Conservation (phyloP, 768 basidiomycete genomes). For the Termitomyces titanicus region DNA sequence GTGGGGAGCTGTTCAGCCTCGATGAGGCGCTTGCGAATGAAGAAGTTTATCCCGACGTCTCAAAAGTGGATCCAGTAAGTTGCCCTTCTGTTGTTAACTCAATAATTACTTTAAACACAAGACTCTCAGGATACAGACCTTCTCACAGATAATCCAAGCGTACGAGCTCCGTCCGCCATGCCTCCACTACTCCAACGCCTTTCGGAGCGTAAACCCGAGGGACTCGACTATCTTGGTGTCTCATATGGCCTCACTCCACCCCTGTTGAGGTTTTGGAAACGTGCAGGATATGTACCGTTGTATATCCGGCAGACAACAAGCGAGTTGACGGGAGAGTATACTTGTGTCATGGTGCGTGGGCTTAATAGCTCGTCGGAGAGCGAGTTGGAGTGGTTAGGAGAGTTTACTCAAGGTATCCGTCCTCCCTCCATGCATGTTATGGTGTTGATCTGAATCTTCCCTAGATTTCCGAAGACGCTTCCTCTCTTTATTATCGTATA, state of each 20-base stretch:
- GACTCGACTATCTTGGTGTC: constrained; percentile 91
- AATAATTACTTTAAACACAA: not conserved
- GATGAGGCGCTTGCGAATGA: constrained; percentile 61
- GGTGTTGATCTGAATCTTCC: not conserved
- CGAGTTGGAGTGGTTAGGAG: constrained; percentile 79
- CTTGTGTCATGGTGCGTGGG: constrained; percentile 91
- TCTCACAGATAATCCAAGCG: constrained; percentile 71
- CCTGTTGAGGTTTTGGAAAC: constrained; percentile 95
- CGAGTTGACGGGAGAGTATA: constrained; percentile 95
- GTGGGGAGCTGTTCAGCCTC: constrained; percentile 86
- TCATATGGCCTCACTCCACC: constrained; percentile 91
- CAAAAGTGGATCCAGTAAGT: constrained; percentile 42
- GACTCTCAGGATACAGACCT: constrained; percentile 39
- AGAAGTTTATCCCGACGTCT: constrained; percentile 57
- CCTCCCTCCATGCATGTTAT: not conserved
- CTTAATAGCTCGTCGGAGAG: constrained; percentile 62
- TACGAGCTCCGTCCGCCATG: constrained; percentile 77
- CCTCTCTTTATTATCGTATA: constrained; percentile 84
- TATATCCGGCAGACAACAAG: constrained; percentile 93
- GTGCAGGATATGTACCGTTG: constrained; percentile 84
- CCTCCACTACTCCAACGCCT: constrained; percentile 90
- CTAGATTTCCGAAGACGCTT: constrained; percentile 92
- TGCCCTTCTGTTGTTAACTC: not conserved
- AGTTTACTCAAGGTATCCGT: constrained; percentile 76
- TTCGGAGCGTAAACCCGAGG: constrained; percentile 85